These are phyloP conservation scores for Phaeosphaeria sp. DNA, from an alignment of 2,329 filamentous ascomycete genomes.

Conservation along the genomic window DNA sequence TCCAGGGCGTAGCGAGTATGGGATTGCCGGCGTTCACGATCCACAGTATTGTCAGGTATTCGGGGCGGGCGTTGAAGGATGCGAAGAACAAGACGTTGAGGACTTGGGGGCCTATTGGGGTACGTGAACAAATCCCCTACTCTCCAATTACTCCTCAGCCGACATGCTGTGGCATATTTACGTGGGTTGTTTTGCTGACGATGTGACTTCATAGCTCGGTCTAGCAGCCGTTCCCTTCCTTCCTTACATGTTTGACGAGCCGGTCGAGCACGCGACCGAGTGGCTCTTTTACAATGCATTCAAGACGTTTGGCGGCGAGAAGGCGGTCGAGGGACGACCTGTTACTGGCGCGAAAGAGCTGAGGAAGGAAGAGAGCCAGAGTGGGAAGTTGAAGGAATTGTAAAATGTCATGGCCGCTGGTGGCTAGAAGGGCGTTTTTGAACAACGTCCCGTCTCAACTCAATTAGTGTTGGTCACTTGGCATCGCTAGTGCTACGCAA, in stretches of 20 bases:
- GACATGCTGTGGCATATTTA: too few species aligned
- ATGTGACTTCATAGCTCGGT: constrained; percentile 58
- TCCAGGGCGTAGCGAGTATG: constrained; percentile 92
- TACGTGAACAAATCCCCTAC: constrained; percentile 62
- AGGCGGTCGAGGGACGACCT: constrained; percentile 58
- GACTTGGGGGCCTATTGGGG: constrained; percentile 89
- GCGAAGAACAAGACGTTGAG: constrained; percentile 76
- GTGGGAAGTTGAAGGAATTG: constrained; percentile 49
- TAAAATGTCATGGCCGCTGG: constrained; percentile 18
- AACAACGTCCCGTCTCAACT: too few species aligned
- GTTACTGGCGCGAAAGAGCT: constrained; percentile 48
- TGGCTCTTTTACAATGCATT: constrained; percentile 88
- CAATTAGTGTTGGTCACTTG: too few species aligned
- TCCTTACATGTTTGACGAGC: constrained; percentile 86
- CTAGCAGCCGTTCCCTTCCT: constrained; percentile 76
- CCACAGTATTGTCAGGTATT: constrained; percentile 90
- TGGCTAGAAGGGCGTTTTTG: too few species aligned
- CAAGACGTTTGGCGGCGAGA: constrained; percentile 71
- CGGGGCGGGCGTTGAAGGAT: constrained; percentile 83
- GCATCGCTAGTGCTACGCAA: too few species aligned
- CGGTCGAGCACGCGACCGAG: constrained; percentile 90
- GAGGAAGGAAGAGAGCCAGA: constrained; percentile 41
- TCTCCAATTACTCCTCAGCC: too few species aligned
- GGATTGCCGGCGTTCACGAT: constrained; percentile 93
- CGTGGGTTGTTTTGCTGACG: constrained; percentile 3